These are phyloP conservation scores for Botrytis fabae DNA, from an alignment of 2,329 filamentous ascomycete species.

Conservation along the genomic window DNA sequence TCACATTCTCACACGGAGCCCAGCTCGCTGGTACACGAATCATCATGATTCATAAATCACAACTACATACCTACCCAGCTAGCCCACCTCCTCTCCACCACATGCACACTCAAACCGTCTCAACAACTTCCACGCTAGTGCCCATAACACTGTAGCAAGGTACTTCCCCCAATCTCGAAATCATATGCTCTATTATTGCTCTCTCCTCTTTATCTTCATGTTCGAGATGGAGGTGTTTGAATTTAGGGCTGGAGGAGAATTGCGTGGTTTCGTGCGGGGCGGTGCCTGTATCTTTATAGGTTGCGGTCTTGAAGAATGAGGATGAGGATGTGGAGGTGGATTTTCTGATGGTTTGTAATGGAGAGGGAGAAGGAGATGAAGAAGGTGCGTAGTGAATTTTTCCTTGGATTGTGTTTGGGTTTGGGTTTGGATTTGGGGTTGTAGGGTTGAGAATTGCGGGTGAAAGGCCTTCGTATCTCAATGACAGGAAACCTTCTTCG, in stretches of 20 bases:
- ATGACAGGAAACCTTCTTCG: not conserved
- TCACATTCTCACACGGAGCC: too few species aligned
- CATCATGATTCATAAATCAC: too few species aligned
- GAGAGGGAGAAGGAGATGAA: not conserved
- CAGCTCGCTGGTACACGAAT: too few species aligned
- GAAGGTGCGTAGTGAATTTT: not conserved
- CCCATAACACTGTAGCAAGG: not conserved
- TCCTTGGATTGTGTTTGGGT: not conserved
- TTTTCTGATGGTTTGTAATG: not conserved
- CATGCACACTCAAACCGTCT: not conserved
- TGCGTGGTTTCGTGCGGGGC: not conserved
- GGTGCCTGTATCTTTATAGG: rapidly evolving
- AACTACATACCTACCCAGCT: not conserved
- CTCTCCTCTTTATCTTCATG: not conserved
- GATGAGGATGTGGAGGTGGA: not conserved
- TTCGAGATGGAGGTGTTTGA: not conserved
- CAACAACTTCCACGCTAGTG: not conserved
- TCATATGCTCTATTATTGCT: not conserved
- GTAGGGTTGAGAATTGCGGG: not conserved
- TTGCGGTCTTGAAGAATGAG: not conserved
- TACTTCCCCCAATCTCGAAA: not conserved
- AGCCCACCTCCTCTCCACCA: too few species aligned
- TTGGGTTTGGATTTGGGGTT: not conserved
- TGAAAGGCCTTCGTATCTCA: not conserved
- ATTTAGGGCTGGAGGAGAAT: not conserved